Evolutionary conservation across 2,329 filamentous ascomycete species (phyloP).

Genomic region (Ascochyta pisi): DNA sequence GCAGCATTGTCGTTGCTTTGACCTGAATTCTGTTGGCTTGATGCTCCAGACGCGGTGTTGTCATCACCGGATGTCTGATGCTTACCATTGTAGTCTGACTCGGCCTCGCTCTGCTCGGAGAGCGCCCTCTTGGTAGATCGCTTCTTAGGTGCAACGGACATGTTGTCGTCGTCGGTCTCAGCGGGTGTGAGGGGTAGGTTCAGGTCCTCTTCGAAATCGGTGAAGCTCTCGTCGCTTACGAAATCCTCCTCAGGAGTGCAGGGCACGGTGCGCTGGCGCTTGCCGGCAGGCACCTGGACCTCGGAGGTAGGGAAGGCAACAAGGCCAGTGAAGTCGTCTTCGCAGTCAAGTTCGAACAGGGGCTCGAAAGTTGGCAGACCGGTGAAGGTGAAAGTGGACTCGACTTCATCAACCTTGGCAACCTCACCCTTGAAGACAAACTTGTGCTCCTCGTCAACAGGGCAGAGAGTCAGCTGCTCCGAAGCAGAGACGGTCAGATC

Average conservation of each 20-base stretch:
- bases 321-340: constrained; percentile 83
- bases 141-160: constrained; percentile 37
- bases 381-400: constrained; percentile 51
- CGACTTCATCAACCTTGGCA: constrained; percentile 46
- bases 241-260: constrained; percentile 74
- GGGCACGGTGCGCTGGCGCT: constrained; percentile 76
- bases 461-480: constrained; percentile 66
- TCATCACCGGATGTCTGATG: constrained; percentile 42
- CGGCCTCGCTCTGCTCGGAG: constrained; percentile 43
- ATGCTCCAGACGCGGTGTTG: constrained; percentile 44
- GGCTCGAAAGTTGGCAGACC: constrained; percentile 80
- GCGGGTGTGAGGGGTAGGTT: constrained; percentile 68
- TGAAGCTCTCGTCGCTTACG: constrained; percentile 77
- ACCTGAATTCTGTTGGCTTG: constrained; percentile 46
- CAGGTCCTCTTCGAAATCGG: constrained; percentile 75
- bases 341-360: constrained; percentile 87
- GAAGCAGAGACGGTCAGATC: constrained; percentile 77
- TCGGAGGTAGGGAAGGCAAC: constrained; percentile 70
- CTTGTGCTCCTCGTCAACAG: constrained; percentile 68
- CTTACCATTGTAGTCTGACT: constrained; percentile 47
- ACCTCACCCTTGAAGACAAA: constrained; percentile 57
- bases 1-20: constrained; percentile 53
- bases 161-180: constrained; percentile 56
- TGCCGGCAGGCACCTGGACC: constrained; percentile 66
- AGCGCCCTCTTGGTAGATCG: constrained; percentile 38